A percentile compares a stretch with the other conserved stretches of the same genome.
Conservation (phyloP, 306 rosid species). For the Castanea mollissima region DNA sequence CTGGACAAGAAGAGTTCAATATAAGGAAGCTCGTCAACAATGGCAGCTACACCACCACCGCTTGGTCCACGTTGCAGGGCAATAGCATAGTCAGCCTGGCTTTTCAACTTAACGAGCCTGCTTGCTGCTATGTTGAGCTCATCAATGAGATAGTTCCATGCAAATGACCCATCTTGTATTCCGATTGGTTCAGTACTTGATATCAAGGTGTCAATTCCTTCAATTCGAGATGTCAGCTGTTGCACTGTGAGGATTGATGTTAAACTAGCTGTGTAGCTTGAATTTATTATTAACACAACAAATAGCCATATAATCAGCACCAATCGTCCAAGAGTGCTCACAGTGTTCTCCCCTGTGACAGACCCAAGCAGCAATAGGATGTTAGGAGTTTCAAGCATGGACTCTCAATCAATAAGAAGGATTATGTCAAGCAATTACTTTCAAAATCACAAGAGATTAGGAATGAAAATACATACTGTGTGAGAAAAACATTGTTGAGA, state of each 20-base stretch:
- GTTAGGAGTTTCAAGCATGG: conserved; percentile 16
- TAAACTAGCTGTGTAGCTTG: conserved; percentile 94
- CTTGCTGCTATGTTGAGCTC: conserved; percentile 68
- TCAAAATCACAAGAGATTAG: conserved; percentile 8
- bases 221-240: conserved; percentile 67
- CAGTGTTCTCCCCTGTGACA: conserved; percentile 70
- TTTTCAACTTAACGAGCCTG: conserved; percentile 56
- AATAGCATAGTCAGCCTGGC: conserved; percentile 39
- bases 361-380: conserved; percentile 22
- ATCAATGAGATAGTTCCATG: conserved; percentile 50
- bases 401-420: background rate
- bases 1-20: conserved; percentile 57
- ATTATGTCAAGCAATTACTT: background rate
- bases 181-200: conserved; percentile 65
- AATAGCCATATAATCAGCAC: conserved; percentile 87
- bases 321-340: conserved; percentile 70
- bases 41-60: conserved; percentile 74
- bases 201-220: conserved; percentile 71
- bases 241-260: conserved; percentile 85
- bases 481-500: conserved; percentile 90
- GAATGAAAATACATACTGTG: conserved; percentile 57
- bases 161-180: conserved; percentile 79
- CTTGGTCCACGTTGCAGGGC: conserved; percentile 63
- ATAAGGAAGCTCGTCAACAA: conserved; percentile 89
- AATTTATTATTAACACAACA: conserved; percentile 84